Evolutionary conservation across 2,329 filamentous ascomycete species (phyloP).

Genomic region (Elsinoe necatrix): DNA sequence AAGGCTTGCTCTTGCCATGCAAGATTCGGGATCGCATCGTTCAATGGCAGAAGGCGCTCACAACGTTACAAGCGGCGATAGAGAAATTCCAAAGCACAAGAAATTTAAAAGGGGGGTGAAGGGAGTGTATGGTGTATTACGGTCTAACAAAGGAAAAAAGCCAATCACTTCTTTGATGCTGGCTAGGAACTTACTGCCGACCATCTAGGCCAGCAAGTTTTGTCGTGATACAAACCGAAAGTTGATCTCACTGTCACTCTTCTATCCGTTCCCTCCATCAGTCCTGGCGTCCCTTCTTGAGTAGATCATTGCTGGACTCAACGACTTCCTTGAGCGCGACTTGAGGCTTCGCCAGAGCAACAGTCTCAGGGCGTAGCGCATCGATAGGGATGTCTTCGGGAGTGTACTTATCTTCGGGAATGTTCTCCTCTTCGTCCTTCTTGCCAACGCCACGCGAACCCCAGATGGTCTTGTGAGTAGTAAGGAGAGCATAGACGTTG

Average conservation of each 20-base stretch:
- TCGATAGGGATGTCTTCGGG: neutral
- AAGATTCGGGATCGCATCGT: neutral
- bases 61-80: too few species aligned
- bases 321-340: neutral
- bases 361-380: neutral
- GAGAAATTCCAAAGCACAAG: neutral
- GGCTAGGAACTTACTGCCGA: constrained; percentile 4
- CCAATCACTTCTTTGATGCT: neutral
- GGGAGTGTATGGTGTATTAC: constrained; percentile 9
- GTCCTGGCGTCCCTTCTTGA: neutral
- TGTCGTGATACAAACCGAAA: constrained; percentile 10
- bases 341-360: neutral
- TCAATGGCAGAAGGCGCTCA: too few species aligned
- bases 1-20: too few species aligned
- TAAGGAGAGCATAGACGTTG: constrained; percentile 49
- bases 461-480: constrained; percentile 31
- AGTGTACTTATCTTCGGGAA: constrained; percentile 5
- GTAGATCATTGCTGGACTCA: neutral
- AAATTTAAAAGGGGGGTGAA: neutral
- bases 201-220: neutral
- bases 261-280: neutral
- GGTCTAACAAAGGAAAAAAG: constrained; percentile 12
- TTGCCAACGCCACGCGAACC: constrained; percentile 16
- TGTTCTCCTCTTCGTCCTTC: neutral
- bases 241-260: neutral